phyloP scores from a whole-genome alignment of 2,329 filamentous ascomycete genomes.

The Diaporthe ilicicola region DNA sequence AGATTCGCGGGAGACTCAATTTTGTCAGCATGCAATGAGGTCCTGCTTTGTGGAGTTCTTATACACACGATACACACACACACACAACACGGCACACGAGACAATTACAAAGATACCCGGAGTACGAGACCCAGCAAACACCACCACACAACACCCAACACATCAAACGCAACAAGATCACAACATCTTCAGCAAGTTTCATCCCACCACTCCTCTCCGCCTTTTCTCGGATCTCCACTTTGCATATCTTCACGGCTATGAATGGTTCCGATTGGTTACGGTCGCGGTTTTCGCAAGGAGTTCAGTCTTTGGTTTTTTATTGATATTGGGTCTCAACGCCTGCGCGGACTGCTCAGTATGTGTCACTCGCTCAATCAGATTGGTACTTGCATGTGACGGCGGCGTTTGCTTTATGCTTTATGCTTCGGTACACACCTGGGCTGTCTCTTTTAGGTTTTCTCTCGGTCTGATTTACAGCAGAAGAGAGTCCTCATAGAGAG shows the following conservation, averaged over 20 bases:
- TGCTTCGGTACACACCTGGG: neutral
- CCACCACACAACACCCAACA: conserved; percentile 20
- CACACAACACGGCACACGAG: conserved; percentile 31
- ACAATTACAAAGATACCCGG: conserved; percentile 38
- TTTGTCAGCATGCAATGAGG: neutral
- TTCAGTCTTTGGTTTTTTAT: conserved; percentile 3
- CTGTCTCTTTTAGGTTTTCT: conserved; percentile 9
- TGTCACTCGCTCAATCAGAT: conserved; percentile 9
- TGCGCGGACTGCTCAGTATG: neutral
- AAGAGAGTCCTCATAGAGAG: conserved; percentile 9
- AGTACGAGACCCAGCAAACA: conserved; percentile 32
- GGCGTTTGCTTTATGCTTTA: conserved; percentile 13
- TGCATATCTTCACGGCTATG: conserved; percentile 23
- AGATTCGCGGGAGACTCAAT: neutral
- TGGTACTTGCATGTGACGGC: conserved; percentile 27
- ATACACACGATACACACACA: conserved; percentile 22
- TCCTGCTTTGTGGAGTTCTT: neutral
- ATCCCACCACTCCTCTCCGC: conserved; percentile 35
- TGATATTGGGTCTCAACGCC: conserved; percentile 1
- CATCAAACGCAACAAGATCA: conserved; percentile 7
- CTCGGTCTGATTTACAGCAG: neutral
- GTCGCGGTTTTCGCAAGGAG: conserved; percentile 16
- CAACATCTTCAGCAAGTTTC: neutral
- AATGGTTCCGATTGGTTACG: conserved; percentile 27
- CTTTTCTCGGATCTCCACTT: conserved; percentile 31